phyloP scores from a whole-genome alignment of 768 basidiomycete genomes.

The Panus rudis region DNA sequence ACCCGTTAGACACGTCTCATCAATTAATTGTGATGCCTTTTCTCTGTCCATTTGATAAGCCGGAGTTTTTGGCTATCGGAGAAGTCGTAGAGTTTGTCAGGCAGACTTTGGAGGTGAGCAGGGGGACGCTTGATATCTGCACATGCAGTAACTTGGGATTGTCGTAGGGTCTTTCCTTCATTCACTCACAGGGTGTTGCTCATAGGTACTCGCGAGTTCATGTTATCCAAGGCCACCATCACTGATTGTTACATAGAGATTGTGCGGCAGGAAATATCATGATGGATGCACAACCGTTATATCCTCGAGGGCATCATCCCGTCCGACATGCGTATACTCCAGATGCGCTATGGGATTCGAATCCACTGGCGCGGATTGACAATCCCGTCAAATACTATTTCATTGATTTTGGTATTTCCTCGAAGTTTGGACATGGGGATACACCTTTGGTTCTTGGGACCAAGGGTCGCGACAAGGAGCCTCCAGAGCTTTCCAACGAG shows the following conservation, averaged over 20 bases:
- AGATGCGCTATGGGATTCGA: conserved; percentile 26
- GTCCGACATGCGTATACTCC: conserved; percentile 16
- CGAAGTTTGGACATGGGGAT: background rate
- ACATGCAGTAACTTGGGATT: no score
- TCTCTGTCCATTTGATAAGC: conserved; percentile 21
- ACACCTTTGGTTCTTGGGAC: conserved; percentile 9
- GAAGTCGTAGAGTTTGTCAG: conserved; percentile 3
- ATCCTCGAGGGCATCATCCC: conserved; percentile 19
- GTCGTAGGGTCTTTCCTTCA: conserved; percentile 11
- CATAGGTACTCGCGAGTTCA: conserved; percentile 11
- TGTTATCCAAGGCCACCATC: background rate
- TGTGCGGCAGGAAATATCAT: conserved; percentile 11
- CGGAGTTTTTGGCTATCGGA: conserved; percentile 15
- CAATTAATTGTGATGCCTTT: conserved; percentile 19
- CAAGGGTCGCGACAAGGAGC: conserved; percentile 15
- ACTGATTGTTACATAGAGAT: conserved; percentile 4
- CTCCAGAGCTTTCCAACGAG: conserved; percentile 16
- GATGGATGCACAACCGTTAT: conserved; percentile 10
- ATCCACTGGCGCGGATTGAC: conserved; percentile 16
- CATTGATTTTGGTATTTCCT: conserved; percentile 10
- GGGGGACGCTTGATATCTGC: background rate
- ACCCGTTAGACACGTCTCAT: conserved; percentile 7
- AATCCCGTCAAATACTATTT: conserved; percentile 10
- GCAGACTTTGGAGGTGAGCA: conserved; percentile 4
- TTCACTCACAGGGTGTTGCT: conserved; percentile 11